Base-by-base conservation (phyloP, 768 basidiomycete species). In the Paxillus ammoniavirescens region DNA sequence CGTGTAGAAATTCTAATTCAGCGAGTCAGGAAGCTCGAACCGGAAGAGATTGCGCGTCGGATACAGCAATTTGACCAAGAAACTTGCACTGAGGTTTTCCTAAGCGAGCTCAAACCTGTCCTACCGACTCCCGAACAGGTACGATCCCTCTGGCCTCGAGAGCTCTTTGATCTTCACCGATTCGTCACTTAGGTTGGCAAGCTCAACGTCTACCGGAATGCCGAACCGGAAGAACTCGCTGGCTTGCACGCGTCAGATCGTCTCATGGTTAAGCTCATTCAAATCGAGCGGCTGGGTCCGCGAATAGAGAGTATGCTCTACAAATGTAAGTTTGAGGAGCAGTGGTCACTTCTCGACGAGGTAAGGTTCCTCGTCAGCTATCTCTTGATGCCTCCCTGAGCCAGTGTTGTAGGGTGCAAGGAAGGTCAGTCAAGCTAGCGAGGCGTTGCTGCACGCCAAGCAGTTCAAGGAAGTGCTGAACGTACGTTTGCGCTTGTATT, bases 261-360 rank as follows among this genome's bases (percentile, higher is more conserved):
- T 31, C 81, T 99, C 44, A 94, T 99, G 91, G 93, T 99, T 23
- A 90, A 95, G 57, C 77, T 98, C 36, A 97, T 98, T 62, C 93
- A 97, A 68, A 94, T 98, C 26, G 84, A 96, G 41, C 87, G 93
- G 35, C 77, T 99, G 9, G 81, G 79, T 9, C 89, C 92, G 43
- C 84, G 97, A 9, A 87, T 98, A 55, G 86, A 96, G 63, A 87
- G 92, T n/a, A 98, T 99, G 97, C 77, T 97, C 33, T 98, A 94
- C 67, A 88, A 87, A 63, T 83, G 84, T 54, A 82, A 83, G 41
- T 98, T 97, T 64, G 89, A 92, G 8, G 95, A 98, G 65, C 86
- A 84, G 28, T 87, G 87, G 82, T 65, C 80, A 8, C 73, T 98
- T 42, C 76, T 93, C 48, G 89, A 95, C 53, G 91, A 93, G 60